phyloP scores from a whole-genome alignment of 257 asterid genomes.

The Voacanga thouarsii region DNA sequence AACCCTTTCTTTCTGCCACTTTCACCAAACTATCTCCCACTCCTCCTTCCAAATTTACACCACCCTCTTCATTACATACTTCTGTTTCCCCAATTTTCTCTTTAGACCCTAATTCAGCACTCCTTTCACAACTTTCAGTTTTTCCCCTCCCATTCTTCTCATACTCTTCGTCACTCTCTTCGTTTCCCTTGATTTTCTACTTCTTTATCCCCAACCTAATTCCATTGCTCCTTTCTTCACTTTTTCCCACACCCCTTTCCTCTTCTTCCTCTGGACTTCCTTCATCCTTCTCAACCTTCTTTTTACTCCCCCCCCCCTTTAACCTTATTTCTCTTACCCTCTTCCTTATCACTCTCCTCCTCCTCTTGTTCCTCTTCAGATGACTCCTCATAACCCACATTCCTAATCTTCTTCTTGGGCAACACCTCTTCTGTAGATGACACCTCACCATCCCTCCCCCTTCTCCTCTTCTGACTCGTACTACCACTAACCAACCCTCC shows the following conservation, averaged over 20 bases:
- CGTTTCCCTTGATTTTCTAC: slow-evolving; percentile 1
- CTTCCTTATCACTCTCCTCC: neutral
- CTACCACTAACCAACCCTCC: neutral
- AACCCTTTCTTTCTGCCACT: slow-evolving; percentile 13
- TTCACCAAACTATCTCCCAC: slow-evolving; percentile 6
- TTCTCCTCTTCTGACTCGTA: slow-evolving; percentile 2
- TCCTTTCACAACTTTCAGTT: neutral
- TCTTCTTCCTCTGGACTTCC: neutral
- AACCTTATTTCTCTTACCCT: slow-evolving; percentile 8
- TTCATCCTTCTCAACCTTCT: neutral
- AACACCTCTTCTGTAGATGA: slow-evolving; percentile 23
- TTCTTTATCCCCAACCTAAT: neutral
- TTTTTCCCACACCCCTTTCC: neutral
- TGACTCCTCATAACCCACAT: neutral
- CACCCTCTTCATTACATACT: neutral
- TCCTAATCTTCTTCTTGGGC: slow-evolving; percentile 26
- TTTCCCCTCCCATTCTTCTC: neutral
- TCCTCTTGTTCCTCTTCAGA: neutral
- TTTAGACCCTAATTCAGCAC: neutral
- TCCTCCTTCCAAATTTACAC: neutral
- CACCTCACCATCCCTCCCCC: slow-evolving; percentile 6
- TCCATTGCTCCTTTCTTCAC: neutral
- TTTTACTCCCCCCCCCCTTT: neutral
- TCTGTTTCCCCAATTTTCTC: neutral
- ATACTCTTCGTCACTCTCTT: neutral